Evolutionary conservation across 2,329 filamentous ascomycete species (phyloP), one percentile per base, ranked within the genome.

Genomic region (Aspergillus aculeatus): DNA sequence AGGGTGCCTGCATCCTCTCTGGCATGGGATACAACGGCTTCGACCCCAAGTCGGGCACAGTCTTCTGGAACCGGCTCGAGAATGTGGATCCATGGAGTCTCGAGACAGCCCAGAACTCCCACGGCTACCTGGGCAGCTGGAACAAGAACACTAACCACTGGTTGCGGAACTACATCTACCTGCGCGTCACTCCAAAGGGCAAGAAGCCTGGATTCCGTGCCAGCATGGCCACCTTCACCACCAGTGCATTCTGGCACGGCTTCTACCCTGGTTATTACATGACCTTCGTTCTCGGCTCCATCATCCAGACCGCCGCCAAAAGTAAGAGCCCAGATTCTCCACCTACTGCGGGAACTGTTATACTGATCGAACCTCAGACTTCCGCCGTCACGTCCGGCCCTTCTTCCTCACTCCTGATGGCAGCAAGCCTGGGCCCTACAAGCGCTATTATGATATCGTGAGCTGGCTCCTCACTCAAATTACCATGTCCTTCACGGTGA

Each of bases 61-160:
- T 96, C 1, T 90, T 88, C 60, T 99, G 95, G 90, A 88, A 96
- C 71, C 87, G 94, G 29, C 81, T 98, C 19, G 89, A 91, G 68
- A 99, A 99, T 71, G 91, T 99, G 66, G 87, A 90, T 66, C 90
- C 95, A 0, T 89, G 87, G 83, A 86, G 85, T 2, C 90, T 99
- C 29, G 95, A 99, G 78, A 83, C 86, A 0, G 95, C 94, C 1
- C 93, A 97, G 77, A 99, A 98, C 74, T 90, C 91, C n/a, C 88
- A 94, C 56, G 92, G 86, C 1, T 98, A 95, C 69, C 83, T 99
- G 3, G 94, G 89, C 52, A 90, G 87, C 70, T 99, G 95, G 95
- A 99, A 99, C 76, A 96, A 97, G 80, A 98, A 98, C 77, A 99
- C 95, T 12, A 99, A 97, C 75, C 87, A 91, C 70, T 99, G 95